Evolutionary conservation across 129 eudicot species (phyloP), one percentile per base, ranked within the genome.

Genomic region (Saussurea involucrata): DNA sequence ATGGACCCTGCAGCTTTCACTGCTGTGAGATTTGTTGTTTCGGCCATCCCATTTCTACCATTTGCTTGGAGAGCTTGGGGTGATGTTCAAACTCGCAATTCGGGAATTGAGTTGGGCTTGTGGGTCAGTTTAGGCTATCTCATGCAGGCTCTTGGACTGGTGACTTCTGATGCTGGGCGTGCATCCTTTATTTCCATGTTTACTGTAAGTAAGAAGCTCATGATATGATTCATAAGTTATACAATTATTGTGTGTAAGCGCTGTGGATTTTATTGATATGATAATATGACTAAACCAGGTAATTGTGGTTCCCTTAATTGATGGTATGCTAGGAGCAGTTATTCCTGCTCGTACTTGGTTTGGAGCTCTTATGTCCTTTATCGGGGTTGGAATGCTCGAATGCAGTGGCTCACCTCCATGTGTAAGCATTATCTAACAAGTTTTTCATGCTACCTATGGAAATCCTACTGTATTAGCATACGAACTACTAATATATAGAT

Each of bases 81-180:
- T 20, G 92, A 93, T 72, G 63, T 76, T 80, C 75, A 76, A 68
- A 90, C 82, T 24, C 90, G 96, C 61, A 88, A 80, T 77, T 87
- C 98, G 9, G 98, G 98, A 73, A 78, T 87, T 24, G 96, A 90
- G 82, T 88, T 93, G 83, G 98, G 98, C 32, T 70, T 88, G 32
- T 93, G 98, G 98, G 89, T 90, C 83, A 90, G 98, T 84, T 83
- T 93, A 76, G 98, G 98, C 44, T 93, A 93, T 80, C 86, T 93
- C 46, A 69, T 82, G 76, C 96, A 93, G 75, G 96, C 98, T 63
- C 90, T 93, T 81, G 98, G 98, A 69, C 82, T 90, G 28, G 89
- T 88, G 71, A 93, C 96, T 32, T 88, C 98, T 74, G 96, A 88
- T 80, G 98, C 96, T n/a, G 96, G 95, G 12, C 92, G 98, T 24